Evolutionary conservation across 768 basidiomycete genomes (phyloP), one percentile per base, ranked within the genome.

Genomic region (Mycena kentingensis): DNA sequence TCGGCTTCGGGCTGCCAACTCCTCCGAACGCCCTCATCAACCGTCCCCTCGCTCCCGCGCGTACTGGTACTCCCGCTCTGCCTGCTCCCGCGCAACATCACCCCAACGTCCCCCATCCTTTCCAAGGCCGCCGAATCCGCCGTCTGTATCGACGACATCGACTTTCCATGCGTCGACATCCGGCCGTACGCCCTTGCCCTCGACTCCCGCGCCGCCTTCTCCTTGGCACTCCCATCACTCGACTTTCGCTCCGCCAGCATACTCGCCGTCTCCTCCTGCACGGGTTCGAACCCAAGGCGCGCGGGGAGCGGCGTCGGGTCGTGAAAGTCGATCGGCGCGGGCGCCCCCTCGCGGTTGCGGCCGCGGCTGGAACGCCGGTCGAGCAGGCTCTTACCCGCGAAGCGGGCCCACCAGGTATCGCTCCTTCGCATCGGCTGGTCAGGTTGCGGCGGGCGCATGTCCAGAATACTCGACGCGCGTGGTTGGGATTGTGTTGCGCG

Each of bases 261-360:
- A 27, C 58, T 60, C 28, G 58, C 15, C 25, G 58, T 60, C 15
- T 68, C 57, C 39, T 75, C 75, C 65, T 88, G 82, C 49, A 82
- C 78, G n/a, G n/a, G n/a, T n/a, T n/a, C n/a, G 46, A 88, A 83
- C 3, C 81, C 70, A 38, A 75, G 71, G 4, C 93, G 74, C 12
- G 75, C 75, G 0, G 91, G 91, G 3, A 82, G 81, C 1, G 90
- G 88, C 46, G 85, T 84, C 1, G 93, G 92, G 68, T 95, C 92
- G 19, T 88, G 80, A 63, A 93, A 81, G 19, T 90, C 85, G 13
- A 75, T 65, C 19, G 69, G 62, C 11, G 50, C 38, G 39, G 60
- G 52, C 46, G 67, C 61, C n/a, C n/a, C n/a, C n/a, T n/a, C 54
- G 64, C 60, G 50, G 69, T 63, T 49, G 69, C 69, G 5, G 63